A percentile compares a stretch with the other conserved stretches of the same genome.
Conservation (phyloP, 1,284 basidiomycete genomes). For the Exobasidium rhododendri region DNA sequence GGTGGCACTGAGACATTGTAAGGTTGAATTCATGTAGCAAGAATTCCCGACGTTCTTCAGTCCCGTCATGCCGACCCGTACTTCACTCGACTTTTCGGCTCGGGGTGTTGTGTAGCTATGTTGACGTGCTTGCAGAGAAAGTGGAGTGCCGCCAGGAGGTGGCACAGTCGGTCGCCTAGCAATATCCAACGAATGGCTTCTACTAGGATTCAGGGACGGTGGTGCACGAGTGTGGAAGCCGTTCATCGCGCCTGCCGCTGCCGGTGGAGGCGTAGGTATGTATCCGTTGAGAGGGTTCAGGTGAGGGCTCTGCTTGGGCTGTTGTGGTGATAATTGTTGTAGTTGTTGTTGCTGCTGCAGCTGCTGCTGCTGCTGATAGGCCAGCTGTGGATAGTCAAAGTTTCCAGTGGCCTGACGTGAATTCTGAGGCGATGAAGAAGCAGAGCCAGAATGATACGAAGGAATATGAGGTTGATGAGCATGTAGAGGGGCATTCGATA, state of each 20-base stretch:
- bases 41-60: constrained; percentile 54
- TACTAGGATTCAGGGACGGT: background rate
- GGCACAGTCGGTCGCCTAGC: constrained; percentile 2
- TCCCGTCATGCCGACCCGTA: constrained; percentile 49
- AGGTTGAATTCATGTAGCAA: constrained; percentile 55
- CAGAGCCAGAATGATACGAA: background rate
- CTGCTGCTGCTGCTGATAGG: constrained; percentile 11
- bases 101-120: background rate
- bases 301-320: constrained; percentile 16
- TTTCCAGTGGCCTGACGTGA: constrained; percentile 23
- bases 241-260: background rate
- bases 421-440: constrained; percentile 18
- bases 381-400: constrained; percentile 44
- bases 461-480: constrained; percentile 17
- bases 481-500: background rate
- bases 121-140: constrained; percentile 12
- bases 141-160: constrained; percentile 9
- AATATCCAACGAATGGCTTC: constrained; percentile 1
- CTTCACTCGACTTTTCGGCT: constrained; percentile 12
- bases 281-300: constrained; percentile 22
- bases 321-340: background rate
- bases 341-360: constrained; percentile 21
- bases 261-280: constrained; percentile 24
- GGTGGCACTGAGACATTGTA: constrained; percentile 52
- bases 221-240: background rate